Evolutionary conservation across 2,329 filamentous ascomycete species (phyloP).

Genomic region (Penicillium capsulatum): DNA sequence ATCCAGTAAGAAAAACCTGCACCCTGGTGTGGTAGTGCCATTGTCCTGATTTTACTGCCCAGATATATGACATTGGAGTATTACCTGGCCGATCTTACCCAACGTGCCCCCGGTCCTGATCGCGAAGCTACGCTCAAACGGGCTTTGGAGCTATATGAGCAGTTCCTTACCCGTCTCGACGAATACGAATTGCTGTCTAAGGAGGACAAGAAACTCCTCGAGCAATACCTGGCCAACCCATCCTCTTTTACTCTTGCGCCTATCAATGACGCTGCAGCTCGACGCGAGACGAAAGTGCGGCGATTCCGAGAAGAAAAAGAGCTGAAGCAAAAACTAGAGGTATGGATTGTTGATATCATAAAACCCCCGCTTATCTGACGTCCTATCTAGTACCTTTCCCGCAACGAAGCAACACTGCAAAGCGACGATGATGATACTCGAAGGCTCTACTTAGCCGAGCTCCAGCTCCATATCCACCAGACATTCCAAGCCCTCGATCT

Average conservation of each 20-base stretch:
- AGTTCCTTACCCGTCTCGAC: slow-evolving; percentile 71
- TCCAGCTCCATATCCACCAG: slow-evolving; percentile 69
- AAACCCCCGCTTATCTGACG: slow-evolving; percentile 20
- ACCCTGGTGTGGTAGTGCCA: background rate
- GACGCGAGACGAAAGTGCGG: slow-evolving; percentile 78
- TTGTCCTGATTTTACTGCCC: slow-evolving; percentile 20
- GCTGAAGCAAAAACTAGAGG: slow-evolving; percentile 76
- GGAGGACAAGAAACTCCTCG: slow-evolving; percentile 64
- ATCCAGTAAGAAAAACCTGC: slow-evolving; percentile 56
- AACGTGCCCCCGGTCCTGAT: slow-evolving; percentile 60
- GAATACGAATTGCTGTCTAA: slow-evolving; percentile 68
- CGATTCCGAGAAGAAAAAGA: slow-evolving; percentile 82
- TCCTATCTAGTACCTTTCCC: slow-evolving; percentile 52
- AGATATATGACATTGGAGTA: slow-evolving; percentile 74
- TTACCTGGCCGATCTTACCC: slow-evolving; percentile 72
- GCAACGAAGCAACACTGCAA: slow-evolving; percentile 58
- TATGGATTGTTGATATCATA: slow-evolving; percentile 32
- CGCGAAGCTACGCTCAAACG: slow-evolving; percentile 60
- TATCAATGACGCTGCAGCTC: slow-evolving; percentile 61
- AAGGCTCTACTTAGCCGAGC: slow-evolving; percentile 69
- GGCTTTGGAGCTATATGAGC: slow-evolving; percentile 69
- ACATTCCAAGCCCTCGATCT: slow-evolving; percentile 85
- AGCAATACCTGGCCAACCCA: slow-evolving; percentile 68
- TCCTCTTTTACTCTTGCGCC: slow-evolving; percentile 68
- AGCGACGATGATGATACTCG: slow-evolving; percentile 83